These are phyloP conservation scores for Cryphonectria nitschkei DNA, from an alignment of 2,329 filamentous ascomycete species.

Conservation along the genomic window DNA sequence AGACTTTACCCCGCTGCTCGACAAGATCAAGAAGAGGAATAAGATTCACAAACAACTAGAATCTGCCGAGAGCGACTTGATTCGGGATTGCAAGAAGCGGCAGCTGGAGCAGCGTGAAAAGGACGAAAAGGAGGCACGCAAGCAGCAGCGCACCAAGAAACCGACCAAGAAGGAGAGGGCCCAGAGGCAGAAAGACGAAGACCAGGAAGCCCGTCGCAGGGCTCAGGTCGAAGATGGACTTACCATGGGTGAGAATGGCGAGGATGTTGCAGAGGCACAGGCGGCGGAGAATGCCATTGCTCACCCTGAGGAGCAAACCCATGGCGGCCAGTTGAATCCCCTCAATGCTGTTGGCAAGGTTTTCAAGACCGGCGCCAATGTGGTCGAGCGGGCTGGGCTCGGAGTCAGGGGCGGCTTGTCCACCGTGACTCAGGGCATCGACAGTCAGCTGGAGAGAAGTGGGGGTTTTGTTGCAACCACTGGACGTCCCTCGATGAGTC, in stretches of 20 bases:
- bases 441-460: conserved; percentile 56
- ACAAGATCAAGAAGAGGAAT: conserved; percentile 80
- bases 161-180: conserved; percentile 55
- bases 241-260: conserved; percentile 56
- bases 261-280: conserved; percentile 48
- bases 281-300: conserved; percentile 32
- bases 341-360: conserved; percentile 54
- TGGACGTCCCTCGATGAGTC: conserved; percentile 32
- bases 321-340: conserved; percentile 3
- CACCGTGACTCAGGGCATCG: conserved; percentile 53
- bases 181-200: conserved; percentile 51
- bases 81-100: conserved; percentile 77
- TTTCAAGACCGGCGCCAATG: conserved; percentile 49
- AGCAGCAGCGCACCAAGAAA: conserved; percentile 51
- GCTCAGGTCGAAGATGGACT: conserved; percentile 55
- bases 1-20: conserved; percentile 79
- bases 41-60: conserved; percentile 75
- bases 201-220: conserved; percentile 53
- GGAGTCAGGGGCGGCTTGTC: conserved; percentile 51
- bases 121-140: conserved; percentile 68
- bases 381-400: conserved; percentile 47
- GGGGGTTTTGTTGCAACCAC: conserved; percentile 53
- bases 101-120: conserved; percentile 70
- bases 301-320: conserved; percentile 33
- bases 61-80: conserved; percentile 79